A percentile compares a stretch with the other conserved stretches of the same genome.
Evolutionary conservation across 306 rosid genomes (phyloP).

Genomic region (Argentina anserina): DNA sequence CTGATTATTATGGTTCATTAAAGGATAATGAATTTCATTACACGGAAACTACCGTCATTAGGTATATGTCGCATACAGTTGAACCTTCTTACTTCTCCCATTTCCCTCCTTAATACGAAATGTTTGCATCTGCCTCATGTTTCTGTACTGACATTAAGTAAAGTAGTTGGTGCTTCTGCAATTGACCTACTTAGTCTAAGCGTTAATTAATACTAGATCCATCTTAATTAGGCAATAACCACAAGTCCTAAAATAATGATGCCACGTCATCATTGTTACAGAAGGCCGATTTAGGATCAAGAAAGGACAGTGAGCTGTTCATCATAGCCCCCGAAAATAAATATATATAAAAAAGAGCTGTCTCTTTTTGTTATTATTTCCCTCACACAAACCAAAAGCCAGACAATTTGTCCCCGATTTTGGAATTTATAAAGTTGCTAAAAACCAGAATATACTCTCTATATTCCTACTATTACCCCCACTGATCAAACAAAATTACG

Average conservation of each 20-base stretch:
- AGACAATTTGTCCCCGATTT: neutral
- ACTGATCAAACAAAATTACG: neutral
- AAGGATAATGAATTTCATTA: neutral
- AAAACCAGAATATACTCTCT: neutral
- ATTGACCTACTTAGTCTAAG: neutral
- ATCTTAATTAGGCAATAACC: neutral
- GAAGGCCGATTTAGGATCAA: slow-evolving; percentile 32
- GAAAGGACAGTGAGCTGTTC: slow-evolving; percentile 28
- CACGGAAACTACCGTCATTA: neutral
- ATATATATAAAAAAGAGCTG: slow-evolving; percentile 19
- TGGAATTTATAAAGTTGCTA: neutral
- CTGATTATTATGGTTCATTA: neutral
- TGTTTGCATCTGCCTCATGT: neutral
- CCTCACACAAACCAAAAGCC: neutral
- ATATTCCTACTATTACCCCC: neutral
- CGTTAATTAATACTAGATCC: neutral
- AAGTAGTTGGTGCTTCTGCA: neutral
- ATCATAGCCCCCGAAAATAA: too few species aligned
- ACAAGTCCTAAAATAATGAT: slow-evolving; percentile 13
- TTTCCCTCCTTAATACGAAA: neutral
- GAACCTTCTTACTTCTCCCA: neutral
- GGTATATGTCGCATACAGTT: neutral
- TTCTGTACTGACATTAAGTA: neutral
- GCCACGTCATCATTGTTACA: slow-evolving; percentile 32
- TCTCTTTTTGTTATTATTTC: neutral